These are phyloP conservation scores for Fusarium kyushuense DNA, from an alignment of 2,329 filamentous ascomycete genomes.

Conservation along the genomic window DNA sequence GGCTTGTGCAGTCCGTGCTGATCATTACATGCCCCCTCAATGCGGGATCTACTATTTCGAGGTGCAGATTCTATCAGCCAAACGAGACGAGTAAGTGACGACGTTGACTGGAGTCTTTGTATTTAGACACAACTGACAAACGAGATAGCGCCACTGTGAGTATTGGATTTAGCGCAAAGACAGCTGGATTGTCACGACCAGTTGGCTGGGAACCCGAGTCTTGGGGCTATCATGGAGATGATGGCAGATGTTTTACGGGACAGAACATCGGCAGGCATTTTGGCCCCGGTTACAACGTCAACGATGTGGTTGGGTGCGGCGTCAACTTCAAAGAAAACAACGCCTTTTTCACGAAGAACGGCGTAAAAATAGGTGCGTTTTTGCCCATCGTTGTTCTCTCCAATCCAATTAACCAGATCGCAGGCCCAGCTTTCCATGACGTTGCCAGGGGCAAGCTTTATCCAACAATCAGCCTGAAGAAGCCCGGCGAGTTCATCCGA, in stretches of 20 bases:
- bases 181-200: slow-evolving; percentile 65
- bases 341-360: slow-evolving; percentile 78
- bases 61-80: slow-evolving; percentile 64
- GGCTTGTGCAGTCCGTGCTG: slow-evolving; percentile 83
- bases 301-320: slow-evolving; percentile 73
- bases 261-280: slow-evolving; percentile 69
- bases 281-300: slow-evolving; percentile 65
- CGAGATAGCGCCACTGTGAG: slow-evolving; percentile 67
- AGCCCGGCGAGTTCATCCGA: slow-evolving; percentile 69
- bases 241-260: slow-evolving; percentile 71
- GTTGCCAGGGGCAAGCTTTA: slow-evolving; percentile 73
- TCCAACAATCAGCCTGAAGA: slow-evolving; percentile 74
- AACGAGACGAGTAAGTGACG: slow-evolving; percentile 66
- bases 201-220: slow-evolving; percentile 77
- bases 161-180: slow-evolving; percentile 70
- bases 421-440: slow-evolving; percentile 76
- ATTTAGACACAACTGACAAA: slow-evolving; percentile 8
- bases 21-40: slow-evolving; percentile 87
- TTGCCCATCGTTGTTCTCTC: neutral
- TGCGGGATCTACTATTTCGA: slow-evolving; percentile 98
- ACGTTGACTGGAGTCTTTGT: neutral
- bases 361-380: slow-evolving; percentile 64
- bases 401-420: slow-evolving; percentile 43
- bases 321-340: slow-evolving; percentile 73
- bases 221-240: slow-evolving; percentile 77